phyloP scores from a whole-genome alignment of 495 filamentous ascomycete genomes.

The Penicillium chermesinum region DNA sequence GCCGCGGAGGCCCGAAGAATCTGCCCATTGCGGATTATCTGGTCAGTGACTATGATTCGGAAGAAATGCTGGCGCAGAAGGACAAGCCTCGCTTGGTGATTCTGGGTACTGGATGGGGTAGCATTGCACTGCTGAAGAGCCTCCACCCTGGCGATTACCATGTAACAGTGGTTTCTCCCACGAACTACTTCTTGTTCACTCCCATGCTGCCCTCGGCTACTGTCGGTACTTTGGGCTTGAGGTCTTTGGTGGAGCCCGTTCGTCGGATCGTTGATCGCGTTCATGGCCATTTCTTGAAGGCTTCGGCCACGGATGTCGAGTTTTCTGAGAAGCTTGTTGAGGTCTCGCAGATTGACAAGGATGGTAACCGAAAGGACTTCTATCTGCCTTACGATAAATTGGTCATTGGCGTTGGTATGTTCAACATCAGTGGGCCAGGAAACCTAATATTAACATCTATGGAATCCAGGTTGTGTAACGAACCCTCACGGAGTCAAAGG shows the following conservation, averaged over 20 bases:
- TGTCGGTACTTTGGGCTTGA: constrained; percentile 87
- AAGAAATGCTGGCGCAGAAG: constrained; percentile 60
- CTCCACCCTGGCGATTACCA: constrained; percentile 88
- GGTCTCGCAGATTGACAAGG: constrained; percentile 64
- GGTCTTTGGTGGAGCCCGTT: constrained; percentile 89
- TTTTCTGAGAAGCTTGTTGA: constrained; percentile 90
- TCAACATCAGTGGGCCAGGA: too few species aligned
- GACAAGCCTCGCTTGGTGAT: constrained; percentile 90
- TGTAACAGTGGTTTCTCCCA: constrained; percentile 87
- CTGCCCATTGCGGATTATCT: constrained; percentile 82
- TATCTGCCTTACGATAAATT: constrained; percentile 98
- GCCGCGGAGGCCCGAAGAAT: constrained; percentile 90
- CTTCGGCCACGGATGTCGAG: constrained; percentile 78
- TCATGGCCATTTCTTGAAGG: constrained; percentile 85
- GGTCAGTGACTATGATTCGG: constrained; percentile 80
- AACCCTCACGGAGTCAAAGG: constrained; percentile 97
- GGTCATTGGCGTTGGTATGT: constrained; percentile 81
- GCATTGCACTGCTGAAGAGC: constrained; percentile 84
- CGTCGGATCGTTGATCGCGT: constrained; percentile 72
- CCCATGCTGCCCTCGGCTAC: constrained; percentile 97
- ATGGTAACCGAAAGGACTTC: constrained; percentile 69
- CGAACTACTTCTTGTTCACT: constrained; percentile 96
- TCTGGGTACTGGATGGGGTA: constrained; percentile 92
- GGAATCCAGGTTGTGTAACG: constrained; percentile 64
- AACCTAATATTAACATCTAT: constrained; percentile 6